Evolutionary conservation across 2,329 filamentous ascomycete species (phyloP).

Genomic region (Calcarisporium arbuscula): DNA sequence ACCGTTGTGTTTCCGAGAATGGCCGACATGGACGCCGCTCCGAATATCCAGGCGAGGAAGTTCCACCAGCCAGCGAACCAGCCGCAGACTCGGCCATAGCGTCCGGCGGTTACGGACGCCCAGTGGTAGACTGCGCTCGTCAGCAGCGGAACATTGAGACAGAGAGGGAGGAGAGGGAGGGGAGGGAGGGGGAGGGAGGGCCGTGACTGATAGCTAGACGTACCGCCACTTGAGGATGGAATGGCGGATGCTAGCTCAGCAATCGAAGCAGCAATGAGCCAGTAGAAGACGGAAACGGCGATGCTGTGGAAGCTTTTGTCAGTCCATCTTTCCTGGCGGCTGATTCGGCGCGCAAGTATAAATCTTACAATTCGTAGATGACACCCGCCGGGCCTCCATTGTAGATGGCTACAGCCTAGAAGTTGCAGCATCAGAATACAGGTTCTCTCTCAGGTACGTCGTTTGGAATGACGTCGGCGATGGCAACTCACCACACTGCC

Average conservation of each 20-base stretch:
- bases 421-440: background rate
- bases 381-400: conserved; percentile 40
- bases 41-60: conserved; percentile 42
- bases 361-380: conserved; percentile 32
- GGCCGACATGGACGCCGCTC: conserved; percentile 31
- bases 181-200: background rate
- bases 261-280: conserved; percentile 41
- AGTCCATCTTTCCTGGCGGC: no score
- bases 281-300: conserved; percentile 42
- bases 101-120: conserved; percentile 42
- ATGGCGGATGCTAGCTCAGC: conserved; percentile 42
- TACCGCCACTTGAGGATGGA: conserved; percentile 27
- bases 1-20: conserved; percentile 11
- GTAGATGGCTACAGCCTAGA: conserved; percentile 17
- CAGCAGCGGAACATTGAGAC: background rate
- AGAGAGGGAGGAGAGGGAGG: no score
- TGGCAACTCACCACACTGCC: conserved; percentile 10
- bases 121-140: conserved; percentile 41
- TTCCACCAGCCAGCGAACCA: conserved; percentile 49
- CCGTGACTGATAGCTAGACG: background rate
- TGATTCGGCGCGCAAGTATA: background rate
- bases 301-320: conserved; percentile 28
- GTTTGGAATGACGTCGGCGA: no score
- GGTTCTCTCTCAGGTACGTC: no score
- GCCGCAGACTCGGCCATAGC: conserved; percentile 37